phyloP scores from a whole-genome alignment of 345 rosid genomes.

The Eucalyptus tenuipes region DNA sequence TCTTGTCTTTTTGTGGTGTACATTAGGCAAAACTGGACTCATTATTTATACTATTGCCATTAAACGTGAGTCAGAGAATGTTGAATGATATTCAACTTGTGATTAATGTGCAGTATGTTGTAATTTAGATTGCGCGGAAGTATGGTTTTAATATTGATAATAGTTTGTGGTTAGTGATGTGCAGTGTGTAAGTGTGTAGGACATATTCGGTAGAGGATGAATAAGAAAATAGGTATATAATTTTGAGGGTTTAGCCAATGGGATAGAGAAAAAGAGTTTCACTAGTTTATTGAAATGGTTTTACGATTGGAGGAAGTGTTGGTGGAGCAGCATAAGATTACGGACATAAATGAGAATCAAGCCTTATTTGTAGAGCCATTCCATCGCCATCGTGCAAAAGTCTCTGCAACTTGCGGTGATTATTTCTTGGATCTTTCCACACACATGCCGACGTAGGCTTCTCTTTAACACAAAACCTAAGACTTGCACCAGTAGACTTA shows the following conservation, averaged over 20 bases:
- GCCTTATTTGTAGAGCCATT: neutral
- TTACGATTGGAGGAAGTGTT: no score
- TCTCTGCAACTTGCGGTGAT: no score
- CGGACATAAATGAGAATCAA: neutral
- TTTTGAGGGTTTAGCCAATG: no score
- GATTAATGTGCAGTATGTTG: no score
- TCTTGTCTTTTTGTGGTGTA: neutral
- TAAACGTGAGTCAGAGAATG: no score
- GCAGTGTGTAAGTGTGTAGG: rapidly evolving
- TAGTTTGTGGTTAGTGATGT: no score
- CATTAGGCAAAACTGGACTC: neutral
- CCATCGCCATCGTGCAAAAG: neutral
- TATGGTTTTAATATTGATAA: no score
- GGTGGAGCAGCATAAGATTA: rapidly evolving
- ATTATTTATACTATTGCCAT: no score
- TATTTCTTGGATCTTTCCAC: neutral
- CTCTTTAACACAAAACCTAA: neutral
- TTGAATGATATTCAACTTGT: no score
- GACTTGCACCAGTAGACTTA: neutral
- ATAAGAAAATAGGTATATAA: no score
- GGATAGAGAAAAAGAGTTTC: rapidly evolving
- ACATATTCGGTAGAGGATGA: no score
- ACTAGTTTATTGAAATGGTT: no score
- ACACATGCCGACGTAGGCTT: neutral
- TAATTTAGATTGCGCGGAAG: rapidly evolving